Evolutionary conservation across 2,329 filamentous ascomycete genomes (phyloP), one percentile per base, ranked within the genome.

Genomic region (Epicoccum sorghinum): DNA sequence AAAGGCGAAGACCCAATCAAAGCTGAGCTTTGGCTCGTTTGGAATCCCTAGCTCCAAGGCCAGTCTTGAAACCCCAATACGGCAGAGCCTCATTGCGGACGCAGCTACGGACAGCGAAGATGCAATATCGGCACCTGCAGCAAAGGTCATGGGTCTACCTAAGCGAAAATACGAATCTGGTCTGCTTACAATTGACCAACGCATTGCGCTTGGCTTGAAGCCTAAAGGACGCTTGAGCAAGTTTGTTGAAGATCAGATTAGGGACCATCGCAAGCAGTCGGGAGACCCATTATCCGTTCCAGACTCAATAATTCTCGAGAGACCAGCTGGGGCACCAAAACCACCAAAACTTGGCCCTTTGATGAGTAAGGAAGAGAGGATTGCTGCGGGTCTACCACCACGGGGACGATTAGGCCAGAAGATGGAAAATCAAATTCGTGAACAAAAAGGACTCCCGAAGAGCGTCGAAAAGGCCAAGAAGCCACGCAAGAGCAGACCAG

Each of bases 311-410:
- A 35, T 39, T 7, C 47, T 39, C 4, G 47, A 51, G 24, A 22
- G 33, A 13, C 43, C 37, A 23, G 10, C 27, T 10, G 35, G n/a
- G 24, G 27, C 30, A 12, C 53, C 63, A 4, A 44, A 36, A 2
- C 50, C 59, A 13, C 25, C 52, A 14, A 38, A 51, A 7, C 45
- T 42, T 29, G 49, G 55, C 9, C 64, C 66, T 9, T 54, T 70
- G 2, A 63, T 72, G 60, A 64, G 68, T 29, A 63, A 58, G 35
- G 69, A 69, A 36, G 61, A 71, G 45, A 64, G 69, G 29, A 57
- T 62, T n/a, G 63, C 62, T 3, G 56, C 55, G 30, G 68, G 67
- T 7, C 42, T 72, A 10, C 62, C 69, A 4, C 48, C 57, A 14
- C 62, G 50, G 33, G 69, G 68, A n/a, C 60, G 67, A 18, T 39